Conservation (phyloP, 31 red algal genomes). For the Endocladia muricata region DNA sequence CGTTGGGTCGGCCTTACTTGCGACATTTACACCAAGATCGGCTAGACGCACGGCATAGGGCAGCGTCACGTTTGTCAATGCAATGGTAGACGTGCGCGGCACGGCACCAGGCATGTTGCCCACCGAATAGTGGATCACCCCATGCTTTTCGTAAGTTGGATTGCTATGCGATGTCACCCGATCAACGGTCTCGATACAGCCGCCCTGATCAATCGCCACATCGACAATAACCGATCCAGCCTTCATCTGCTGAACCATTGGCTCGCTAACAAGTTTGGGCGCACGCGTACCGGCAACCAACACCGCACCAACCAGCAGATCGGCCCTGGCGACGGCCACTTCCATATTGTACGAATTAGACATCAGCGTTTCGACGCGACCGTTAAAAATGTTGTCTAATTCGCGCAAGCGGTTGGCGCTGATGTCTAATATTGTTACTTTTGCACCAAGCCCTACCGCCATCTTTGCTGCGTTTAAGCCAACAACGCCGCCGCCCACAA, state of each 20-base stretch:
- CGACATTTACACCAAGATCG: constrained; percentile 1
- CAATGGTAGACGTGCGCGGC: constrained; percentile 11
- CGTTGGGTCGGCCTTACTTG: neutral
- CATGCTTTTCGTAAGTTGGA: constrained; percentile 16
- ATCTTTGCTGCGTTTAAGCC: constrained; percentile 27
- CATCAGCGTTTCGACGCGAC: constrained; percentile 5
- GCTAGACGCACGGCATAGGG: constrained; percentile 12
- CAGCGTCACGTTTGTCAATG: constrained; percentile 22
- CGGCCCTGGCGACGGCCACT: neutral
- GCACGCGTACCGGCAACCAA: constrained; percentile 22
- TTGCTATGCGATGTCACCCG: constrained; percentile 21
- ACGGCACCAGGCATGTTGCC: constrained; percentile 38
- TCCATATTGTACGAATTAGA: neutral
- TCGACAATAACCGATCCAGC: constrained; percentile 18
- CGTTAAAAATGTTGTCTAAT: constrained; percentile 9
- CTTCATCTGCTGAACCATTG: constrained; percentile 14
- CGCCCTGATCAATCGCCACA: constrained; percentile 36
- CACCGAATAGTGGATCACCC: constrained; percentile 33
- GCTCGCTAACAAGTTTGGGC: constrained; percentile 10
- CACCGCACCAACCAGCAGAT: constrained; percentile 37
- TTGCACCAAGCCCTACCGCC: constrained; percentile 32
- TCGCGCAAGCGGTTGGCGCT: neutral
- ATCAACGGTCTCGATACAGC: constrained; percentile 18
- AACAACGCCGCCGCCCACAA: constrained; percentile 29
- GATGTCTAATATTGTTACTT: constrained; percentile 35